phyloP scores from a whole-genome alignment of 768 basidiomycete genomes.

The Zangia roseola region DNA sequence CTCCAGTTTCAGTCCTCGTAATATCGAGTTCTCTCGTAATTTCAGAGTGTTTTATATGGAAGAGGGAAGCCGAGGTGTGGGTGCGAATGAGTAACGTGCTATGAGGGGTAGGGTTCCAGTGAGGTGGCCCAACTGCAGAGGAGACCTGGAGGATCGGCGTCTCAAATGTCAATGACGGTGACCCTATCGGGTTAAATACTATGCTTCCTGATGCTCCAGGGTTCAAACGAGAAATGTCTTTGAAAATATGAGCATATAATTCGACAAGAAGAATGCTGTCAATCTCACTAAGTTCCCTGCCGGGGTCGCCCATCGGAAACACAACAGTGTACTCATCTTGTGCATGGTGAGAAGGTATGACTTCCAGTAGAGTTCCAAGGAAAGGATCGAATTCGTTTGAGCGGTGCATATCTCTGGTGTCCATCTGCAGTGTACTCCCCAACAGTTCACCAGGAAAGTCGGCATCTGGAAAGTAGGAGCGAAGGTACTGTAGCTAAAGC shows the following conservation, averaged over 20 bases:
- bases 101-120: constrained; percentile 12
- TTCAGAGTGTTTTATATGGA: constrained; percentile 28
- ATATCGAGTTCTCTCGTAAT: constrained; percentile 39
- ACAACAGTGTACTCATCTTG: constrained; percentile 36
- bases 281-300: constrained; percentile 58
- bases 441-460: constrained; percentile 73
- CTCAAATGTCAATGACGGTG: constrained; percentile 46
- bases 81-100: constrained; percentile 43
- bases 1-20: constrained; percentile 40
- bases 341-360: constrained; percentile 31
- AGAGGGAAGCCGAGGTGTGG: constrained; percentile 41
- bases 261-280: neutral
- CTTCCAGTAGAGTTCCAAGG: constrained; percentile 51
- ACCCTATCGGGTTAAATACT: constrained; percentile 36
- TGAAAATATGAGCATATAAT: constrained; percentile 3
- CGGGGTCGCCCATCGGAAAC: constrained; percentile 66
- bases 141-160: constrained; percentile 71
- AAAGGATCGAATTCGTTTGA: constrained; percentile 54
- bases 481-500: constrained; percentile 65
- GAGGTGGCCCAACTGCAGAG: constrained; percentile 27
- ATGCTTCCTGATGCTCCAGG: constrained; percentile 15
- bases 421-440: constrained; percentile 50
- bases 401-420: constrained; percentile 36
- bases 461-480: constrained; percentile 68
- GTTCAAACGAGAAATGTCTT: constrained; percentile 51